Base-by-base conservation (phyloP, 1,139 yeast genomes). In the Hyphopichia pseudoburtonii region DNA sequence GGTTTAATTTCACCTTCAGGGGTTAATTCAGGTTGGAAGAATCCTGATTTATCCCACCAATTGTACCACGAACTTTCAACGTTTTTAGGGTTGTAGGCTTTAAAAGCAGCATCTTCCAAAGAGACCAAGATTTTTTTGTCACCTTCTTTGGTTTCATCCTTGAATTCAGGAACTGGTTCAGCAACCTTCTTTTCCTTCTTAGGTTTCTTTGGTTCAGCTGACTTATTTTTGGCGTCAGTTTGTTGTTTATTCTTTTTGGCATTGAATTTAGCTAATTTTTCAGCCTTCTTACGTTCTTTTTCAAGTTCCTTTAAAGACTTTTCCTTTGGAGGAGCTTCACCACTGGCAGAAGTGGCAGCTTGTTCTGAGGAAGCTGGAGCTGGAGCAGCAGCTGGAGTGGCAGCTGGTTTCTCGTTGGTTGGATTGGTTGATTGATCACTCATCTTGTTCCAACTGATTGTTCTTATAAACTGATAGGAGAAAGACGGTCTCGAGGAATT, bases 21-120 rank as follows among this genome's bases (percentile, higher is more conserved):
- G 33, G 83, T 76, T 50, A 85, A 80, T 61, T 86, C 88, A 14
- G 99, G 98, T 65, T 85, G 83, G 56, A 92, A 92, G 53, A 78
- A 82, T 16, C 94, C 95, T 62, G 86, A 76, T 56, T 85, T 75
- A 47, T 80, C 84, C 99, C 99, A 92, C 98, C 98, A 92, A 22
- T 79, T 80, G 66, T 92, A 90, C 99, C 99, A 92, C 14, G 97
- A 88, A 41, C 95, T 83, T 67, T 92, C 99, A 35, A 94, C 97
- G 51, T 83, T 84, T 51, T 80, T 78, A 28, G 99, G 98, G 56
- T 80, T 86, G 66, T 92, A 92, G 11, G 97, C 94, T 66, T 92
- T 90, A 59, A 92, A 78, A 17, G 97, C 82, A 17, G 96, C 92
- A 58, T 90, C 96, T 33, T 92, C 97, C 42, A 92, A 76, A 29